Percentiles rank a stretch among this genome's conserved stretches.
These are phyloP conservation scores for Remersonia thermophila DNA, from an alignment of 2,329 filamentous ascomycete genomes.

Conservation along the genomic window DNA sequence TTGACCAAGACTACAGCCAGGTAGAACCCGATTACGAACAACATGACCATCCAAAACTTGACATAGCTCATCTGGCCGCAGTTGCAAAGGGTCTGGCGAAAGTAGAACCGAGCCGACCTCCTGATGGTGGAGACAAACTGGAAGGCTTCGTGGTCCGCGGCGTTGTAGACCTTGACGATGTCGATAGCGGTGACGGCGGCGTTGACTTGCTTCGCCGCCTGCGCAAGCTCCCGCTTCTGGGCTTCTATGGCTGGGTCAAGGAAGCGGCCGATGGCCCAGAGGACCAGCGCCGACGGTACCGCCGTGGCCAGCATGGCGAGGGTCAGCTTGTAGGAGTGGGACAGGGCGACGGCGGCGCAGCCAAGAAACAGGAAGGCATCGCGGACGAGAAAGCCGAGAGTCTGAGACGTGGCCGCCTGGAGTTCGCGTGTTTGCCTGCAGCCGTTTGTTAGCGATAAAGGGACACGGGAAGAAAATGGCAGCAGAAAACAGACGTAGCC, in stretches of 20 bases:
- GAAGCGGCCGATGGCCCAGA: constrained; percentile 46
- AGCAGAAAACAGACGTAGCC: constrained; percentile 49
- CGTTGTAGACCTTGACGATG: constrained; percentile 76
- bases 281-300: constrained; percentile 50
- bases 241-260: constrained; percentile 54
- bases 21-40: constrained; percentile 87
- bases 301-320: constrained; percentile 64
- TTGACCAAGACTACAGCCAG: constrained; percentile 64
- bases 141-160: constrained; percentile 53
- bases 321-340: constrained; percentile 73
- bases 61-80: constrained; percentile 62
- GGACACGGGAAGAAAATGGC: neutral
- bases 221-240: constrained; percentile 55
- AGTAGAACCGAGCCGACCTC: constrained; percentile 49
- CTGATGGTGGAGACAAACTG: constrained; percentile 49
- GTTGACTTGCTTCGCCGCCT: constrained; percentile 59
- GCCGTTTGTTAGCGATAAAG: neutral
- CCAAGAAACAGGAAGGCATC: constrained; percentile 52
- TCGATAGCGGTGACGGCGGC: constrained; percentile 66
- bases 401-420: constrained; percentile 67
- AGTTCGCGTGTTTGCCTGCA: constrained; percentile 68
- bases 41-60: constrained; percentile 58
- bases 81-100: constrained; percentile 54
- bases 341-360: constrained; percentile 60
- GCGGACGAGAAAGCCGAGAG: constrained; percentile 57